Evolutionary conservation across 192 early-diverging fungal species (phyloP).

Genomic region (Linnemannia hyalina): DNA sequence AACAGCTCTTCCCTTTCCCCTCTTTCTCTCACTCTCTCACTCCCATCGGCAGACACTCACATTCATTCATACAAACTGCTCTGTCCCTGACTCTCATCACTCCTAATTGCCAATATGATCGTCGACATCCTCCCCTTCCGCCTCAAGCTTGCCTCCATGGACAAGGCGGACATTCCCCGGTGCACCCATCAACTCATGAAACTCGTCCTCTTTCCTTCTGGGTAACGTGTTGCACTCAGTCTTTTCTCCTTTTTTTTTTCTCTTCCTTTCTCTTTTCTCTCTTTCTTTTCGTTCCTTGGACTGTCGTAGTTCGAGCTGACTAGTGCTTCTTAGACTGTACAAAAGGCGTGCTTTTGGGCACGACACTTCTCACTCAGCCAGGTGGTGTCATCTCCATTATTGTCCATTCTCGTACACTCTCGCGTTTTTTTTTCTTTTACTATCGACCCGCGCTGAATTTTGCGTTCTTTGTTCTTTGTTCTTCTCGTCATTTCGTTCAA

Average conservation of each 20-base stretch:
- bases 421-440: neutral
- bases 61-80: neutral
- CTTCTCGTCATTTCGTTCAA: neutral
- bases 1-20: no score
- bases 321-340: neutral
- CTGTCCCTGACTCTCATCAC: neutral
- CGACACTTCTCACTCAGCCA: neutral
- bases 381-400: neutral
- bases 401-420: neutral
- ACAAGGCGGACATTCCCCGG: slow-evolving; percentile 47
- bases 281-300: neutral
- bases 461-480: neutral
- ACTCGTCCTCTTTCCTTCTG: slow-evolving; percentile 48
- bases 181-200: slow-evolving; percentile 58
- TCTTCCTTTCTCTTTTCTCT: neutral
- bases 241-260: slow-evolving; percentile 8
- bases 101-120: slow-evolving; percentile 26
- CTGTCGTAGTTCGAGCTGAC: neutral
- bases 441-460: neutral
- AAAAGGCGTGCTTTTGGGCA: slow-evolving; percentile 4
- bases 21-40: no score
- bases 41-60: neutral
- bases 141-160: slow-evolving; percentile 44
- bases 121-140: slow-evolving; percentile 54
- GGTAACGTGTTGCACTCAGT: slow-evolving; percentile 21